A percentile compares a stretch with the other conserved stretches of the same genome.
These are phyloP conservation scores for Plasmodium billcollinsi DNA, from an alignment of 169 alveolate genomes.

Conservation along the genomic window DNA sequence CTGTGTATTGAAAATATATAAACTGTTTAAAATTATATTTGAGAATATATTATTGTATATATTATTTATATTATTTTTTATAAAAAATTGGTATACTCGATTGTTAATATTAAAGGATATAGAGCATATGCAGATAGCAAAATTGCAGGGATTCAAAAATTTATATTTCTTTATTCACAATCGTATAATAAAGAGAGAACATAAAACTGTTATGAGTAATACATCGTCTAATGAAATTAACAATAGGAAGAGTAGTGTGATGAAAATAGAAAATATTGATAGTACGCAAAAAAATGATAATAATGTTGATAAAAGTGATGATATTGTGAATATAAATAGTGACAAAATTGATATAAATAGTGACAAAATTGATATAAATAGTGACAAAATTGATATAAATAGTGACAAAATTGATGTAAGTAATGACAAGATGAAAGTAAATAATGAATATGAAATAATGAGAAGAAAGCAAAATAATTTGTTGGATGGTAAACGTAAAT, in stretches of 20 bases:
- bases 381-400: too few relatives aligned
- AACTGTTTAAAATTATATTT: not conserved
- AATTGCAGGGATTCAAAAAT: slow-evolving; percentile 57
- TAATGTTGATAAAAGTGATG: not conserved
- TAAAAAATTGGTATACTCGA: slow-evolving; percentile 67
- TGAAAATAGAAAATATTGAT: not conserved
- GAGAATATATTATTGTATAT: slow-evolving; percentile 14
- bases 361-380: too few relatives aligned
- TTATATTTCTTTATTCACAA: slow-evolving; percentile 67
- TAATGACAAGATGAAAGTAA: too few relatives aligned
- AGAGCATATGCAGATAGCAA: slow-evolving; percentile 74
- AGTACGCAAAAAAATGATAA: not conserved
- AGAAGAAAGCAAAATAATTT: not conserved
- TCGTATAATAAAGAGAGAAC: slow-evolving; percentile 15
- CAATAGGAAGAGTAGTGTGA: not conserved
- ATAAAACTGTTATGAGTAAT: not conserved
- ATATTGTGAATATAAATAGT: not conserved
- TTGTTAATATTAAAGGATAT: slow-evolving; percentile 58
- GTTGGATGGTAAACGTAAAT: too few relatives aligned
- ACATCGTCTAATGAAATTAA: not conserved
- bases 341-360: too few relatives aligned
- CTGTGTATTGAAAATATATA: not conserved
- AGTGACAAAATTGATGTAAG: too few relatives aligned
- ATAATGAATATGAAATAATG: not conserved
- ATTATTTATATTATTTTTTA: slow-evolving; percentile 37